Evolutionary conservation across 176 grass and related monocot species (phyloP), one percentile per base, ranked within the genome.

Genomic region (Thalia dealbata): DNA sequence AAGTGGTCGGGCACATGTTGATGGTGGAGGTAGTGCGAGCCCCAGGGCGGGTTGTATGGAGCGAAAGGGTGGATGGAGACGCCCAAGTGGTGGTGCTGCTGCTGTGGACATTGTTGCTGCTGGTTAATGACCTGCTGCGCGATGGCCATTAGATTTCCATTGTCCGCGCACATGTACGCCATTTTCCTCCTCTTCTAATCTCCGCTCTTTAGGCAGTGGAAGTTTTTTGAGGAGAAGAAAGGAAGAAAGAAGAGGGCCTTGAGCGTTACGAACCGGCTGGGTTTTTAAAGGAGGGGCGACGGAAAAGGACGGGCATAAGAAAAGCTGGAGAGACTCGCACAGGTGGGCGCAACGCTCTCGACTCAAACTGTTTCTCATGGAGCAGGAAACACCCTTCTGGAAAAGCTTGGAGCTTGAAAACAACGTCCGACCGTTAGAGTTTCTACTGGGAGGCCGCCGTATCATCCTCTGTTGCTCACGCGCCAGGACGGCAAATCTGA

Each of bases 81-180:
- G 38, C 84, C 88, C 82, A 89, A 75, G 52, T 86, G 86, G 7
- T 46, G 51, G 23, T 80, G 78, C 80, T 85, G 82, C 62, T 85
- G 91, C 3, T 90, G 82, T 6, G 91, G 91, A 0, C 88, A 89
- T 16, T 96, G 90, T 71, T 96, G 89, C 73, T 99, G 87, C 81
- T 99, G 95, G 66, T 92, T 87, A 35, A 99, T 99, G 42, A 99
- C 90, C 80, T 99, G 95, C 76, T 99, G 95, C 38, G 90, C 95
- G 83, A 99, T 93, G 83, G 95, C 95, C 95, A 99, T 99, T 71
- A 99, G 90, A 85, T 99, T 99, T 74, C 95, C 95, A 61, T 90
- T 99, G 78, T 99, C 95, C 12, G 90, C 86, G 80, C 95, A 99
- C 95, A 99, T 99, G 81, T 88, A 93, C 76, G 95, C 90, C 95